phyloP scores from a whole-genome alignment of 305 asterid species.

The Fraxinus angustifolia region DNA sequence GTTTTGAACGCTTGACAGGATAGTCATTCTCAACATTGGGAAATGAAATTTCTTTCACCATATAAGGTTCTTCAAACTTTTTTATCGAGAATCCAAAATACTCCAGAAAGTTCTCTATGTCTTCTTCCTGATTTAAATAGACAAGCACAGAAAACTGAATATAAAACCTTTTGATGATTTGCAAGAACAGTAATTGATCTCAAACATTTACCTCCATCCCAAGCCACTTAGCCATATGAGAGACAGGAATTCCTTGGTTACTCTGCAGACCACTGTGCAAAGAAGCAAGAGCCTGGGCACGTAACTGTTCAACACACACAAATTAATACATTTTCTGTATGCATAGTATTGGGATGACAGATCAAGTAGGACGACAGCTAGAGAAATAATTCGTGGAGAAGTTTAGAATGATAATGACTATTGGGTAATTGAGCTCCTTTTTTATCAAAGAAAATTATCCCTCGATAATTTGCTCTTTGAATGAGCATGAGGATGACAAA shows the following conservation, averaged over 20 bases:
- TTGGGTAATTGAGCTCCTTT: background rate
- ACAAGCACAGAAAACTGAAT: conserved; percentile 13
- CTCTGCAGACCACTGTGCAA: conserved; percentile 86
- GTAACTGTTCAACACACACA: conserved; percentile 59
- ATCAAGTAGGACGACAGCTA: background rate
- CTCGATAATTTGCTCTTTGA: background rate
- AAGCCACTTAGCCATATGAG: conserved; percentile 83
- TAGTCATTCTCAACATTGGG: conserved; percentile 68
- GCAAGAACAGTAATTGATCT: conserved; percentile 20
- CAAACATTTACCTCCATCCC: conserved; percentile 78
- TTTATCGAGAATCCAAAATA: conserved; percentile 76
- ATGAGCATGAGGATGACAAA: background rate
- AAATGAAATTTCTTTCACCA: conserved; percentile 88
- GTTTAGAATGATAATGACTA: background rate
- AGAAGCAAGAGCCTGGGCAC: conserved; percentile 92
- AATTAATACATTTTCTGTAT: conserved; percentile 13
- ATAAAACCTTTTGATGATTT: conserved; percentile 14
- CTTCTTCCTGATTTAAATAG: conserved; percentile 67
- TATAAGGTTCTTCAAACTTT: conserved; percentile 92
- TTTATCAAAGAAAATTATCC: background rate
- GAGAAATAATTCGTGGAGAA: background rate
- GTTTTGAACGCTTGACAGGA: conserved; percentile 82
- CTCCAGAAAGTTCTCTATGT: conserved; percentile 69
- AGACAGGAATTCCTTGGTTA: conserved; percentile 89
- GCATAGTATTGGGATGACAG: background rate